Evolutionary conservation across 768 basidiomycete species (phyloP), one percentile per base, ranked within the genome.

Genomic region (Russula olivacea): DNA sequence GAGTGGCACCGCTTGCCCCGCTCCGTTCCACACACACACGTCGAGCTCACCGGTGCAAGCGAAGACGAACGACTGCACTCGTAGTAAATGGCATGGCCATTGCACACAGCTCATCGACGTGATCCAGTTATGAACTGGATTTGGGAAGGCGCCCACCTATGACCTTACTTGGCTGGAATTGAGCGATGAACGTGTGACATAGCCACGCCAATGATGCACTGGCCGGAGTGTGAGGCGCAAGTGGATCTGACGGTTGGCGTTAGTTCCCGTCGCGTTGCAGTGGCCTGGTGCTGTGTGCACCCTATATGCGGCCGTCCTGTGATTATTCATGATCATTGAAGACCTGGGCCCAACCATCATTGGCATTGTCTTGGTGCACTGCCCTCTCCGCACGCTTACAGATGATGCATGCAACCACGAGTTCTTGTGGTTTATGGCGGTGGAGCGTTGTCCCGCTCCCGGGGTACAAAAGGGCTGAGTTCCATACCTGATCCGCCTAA

Each of bases 381-480:
- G 50, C 50, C 50, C 50, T 30, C 49, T 3, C 15, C 7, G 8
- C 49, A 10, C 49, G 7, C 2, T 17, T 15, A 49, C 10, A 15
- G 45, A 49, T 15, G 28, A 25, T 49, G 23, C 15, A 41, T 19
- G n/a, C n/a, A n/a, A n/a, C n/a, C 58, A 51, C 58, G 28, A 50
- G 25, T 11, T 41, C 25, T n/a, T 41, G 48, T 49, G 49, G 21
- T 45, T 34, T 54, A 47, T 47, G 45, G 41, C 53, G 25, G 25
- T 49, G 15, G 48, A 49, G 48, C 48, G 1, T 14, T 21, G 11
- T 23, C 14, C 14, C 15, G 6, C 23, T 12, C 6, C 11, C 4
- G 12, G 25, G 47, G 54, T 61, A 63, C 50, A 63, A 58, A 63
- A 38, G 53, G 53, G 32, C 32, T 17, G 30, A 14, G 34, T 53